Evolutionary conservation across 1,284 basidiomycete species (phyloP), one percentile per base, ranked within the genome.

Genomic region (Wallemia hederae): DNA sequence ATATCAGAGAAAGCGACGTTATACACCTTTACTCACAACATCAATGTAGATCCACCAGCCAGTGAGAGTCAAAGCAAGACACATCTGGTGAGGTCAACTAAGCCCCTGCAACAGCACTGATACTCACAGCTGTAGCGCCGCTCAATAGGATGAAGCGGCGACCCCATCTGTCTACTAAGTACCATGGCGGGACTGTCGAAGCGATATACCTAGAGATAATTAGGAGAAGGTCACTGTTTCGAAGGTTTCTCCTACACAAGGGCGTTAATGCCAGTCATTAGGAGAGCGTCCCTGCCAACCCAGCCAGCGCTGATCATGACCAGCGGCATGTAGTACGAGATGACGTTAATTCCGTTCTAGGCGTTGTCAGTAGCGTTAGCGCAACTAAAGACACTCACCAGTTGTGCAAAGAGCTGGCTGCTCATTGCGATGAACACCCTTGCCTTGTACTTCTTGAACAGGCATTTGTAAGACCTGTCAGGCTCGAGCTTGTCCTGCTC

Each of bases 241-340:
- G 24, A 59, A 60, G 25, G 59, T 28, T 17, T 62, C 34, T n/a
- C n/a, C n/a, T 63, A 63, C 29, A 63, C 63, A 14, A 90, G 73
- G 7, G 83, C 80, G 67, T 96, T 94, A 69, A 94, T 87, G 5
- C 91, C 92, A 1, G 91, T 90, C 92, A 98, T 98, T 24, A 97
- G 76, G 64, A 98, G 81, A 2, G 92, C 92, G 67, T 96, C 82
- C 59, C 91, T 79, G n/a, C 92, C 92, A 62, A 94, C 78, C 91
- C 92, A 98, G 55, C 92, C 92, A 56, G 91, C 91, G 75, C 88
- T 73, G 58, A 68, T 68, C 61, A 68, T 65, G 59, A 72, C 66
- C 3, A 69, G 61, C 1, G 66, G 67, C 55, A 88, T 87, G 72
- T 94, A 96, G 70, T 94, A 96, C 2, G 85, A 89, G 26, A 96